These are phyloP conservation scores for Perkinsus olseni DNA, from an alignment of 169 alveolate species.

Conservation along the genomic window DNA sequence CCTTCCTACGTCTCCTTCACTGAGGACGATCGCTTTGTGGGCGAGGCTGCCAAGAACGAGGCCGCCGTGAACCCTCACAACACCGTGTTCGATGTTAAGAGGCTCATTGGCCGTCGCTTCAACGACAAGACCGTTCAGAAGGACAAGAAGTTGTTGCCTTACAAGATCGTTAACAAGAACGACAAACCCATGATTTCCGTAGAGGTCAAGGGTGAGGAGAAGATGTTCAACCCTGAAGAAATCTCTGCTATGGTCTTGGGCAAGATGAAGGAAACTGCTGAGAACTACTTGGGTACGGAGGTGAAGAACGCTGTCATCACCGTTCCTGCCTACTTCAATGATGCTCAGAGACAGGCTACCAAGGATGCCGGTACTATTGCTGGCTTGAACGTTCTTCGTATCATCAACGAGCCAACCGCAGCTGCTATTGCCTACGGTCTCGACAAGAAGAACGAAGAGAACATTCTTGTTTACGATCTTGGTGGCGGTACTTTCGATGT, in stretches of 20 bases:
- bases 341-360: constrained; percentile 98
- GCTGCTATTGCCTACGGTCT: constrained; percentile 99
- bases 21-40: constrained; percentile 88
- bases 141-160: constrained; percentile 91
- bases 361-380: constrained; percentile 98
- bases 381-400: constrained; percentile 95
- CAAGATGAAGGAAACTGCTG: constrained; percentile 95
- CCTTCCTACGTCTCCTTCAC: constrained; percentile 96
- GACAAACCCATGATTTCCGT: constrained; percentile 90
- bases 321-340: constrained; percentile 98
- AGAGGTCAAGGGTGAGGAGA: constrained; percentile 73
- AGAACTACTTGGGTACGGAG: constrained; percentile 87
- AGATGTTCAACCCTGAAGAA: constrained; percentile 95
- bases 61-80: constrained; percentile 88
- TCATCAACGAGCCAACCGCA: constrained; percentile 98
- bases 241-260: constrained; percentile 93
- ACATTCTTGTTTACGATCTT: constrained; percentile 94
- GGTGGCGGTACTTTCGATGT: constrained; percentile 99
- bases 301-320: constrained; percentile 90
- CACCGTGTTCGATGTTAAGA: constrained; percentile 94
- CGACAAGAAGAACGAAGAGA: constrained; percentile 90
- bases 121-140: constrained; percentile 87
- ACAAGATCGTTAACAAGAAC: constrained; percentile 80
- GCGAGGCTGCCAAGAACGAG: constrained; percentile 96
- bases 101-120: constrained; percentile 94